Base-by-base conservation (phyloP, 768 basidiomycete genomes). In the Trametes coccinea region DNA sequence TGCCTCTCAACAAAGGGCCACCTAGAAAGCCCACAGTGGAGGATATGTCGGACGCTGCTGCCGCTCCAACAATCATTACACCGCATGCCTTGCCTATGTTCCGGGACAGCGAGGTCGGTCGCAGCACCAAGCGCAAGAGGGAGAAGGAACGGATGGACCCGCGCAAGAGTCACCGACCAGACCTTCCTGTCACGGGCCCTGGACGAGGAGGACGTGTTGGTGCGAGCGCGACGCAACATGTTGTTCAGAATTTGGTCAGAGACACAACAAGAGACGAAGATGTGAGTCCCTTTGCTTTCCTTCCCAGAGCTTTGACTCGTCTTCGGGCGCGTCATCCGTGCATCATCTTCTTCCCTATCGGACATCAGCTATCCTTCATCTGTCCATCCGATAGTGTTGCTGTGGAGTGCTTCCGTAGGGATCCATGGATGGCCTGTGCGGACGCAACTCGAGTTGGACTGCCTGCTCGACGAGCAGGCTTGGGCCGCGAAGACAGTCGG, bases 201-300 rank as follows among this genome's bases (percentile, higher is more conserved):
- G 97, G 97, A 56, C 84, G 84, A 69, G 97, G 97, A 22, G 97
- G 97, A 55, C 80, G 97, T 43, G 92, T 99, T 43, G 97, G 97
- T 43, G 94, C 94, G 37, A 95, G 93, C 77, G 96, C 96, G 16
- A 98, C 94, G 52, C 95, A 98, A 69, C 95, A 98, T 72, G 85
- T 98, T 66, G 95, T 98, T 53, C 95, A 97, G 76, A 91, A 93
- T 71, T 77, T 98, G 73, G 93, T 98, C 64, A 83, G 92, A 70
- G 93, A 96, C 72, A 91, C 88, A 64, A 90, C 91, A 45, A 78
- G 94, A 68, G 93, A 93, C 77, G 89, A 96, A 76, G 96, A 98
- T 77, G 96, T 98, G 79, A 83, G 95, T 92, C 56, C 16, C 37
- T 64, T 46, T 14, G 22, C 27, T 44, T 11, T 54, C 68, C 71